phyloP scores from a whole-genome alignment of 192 early-diverging fungal species.

The Coemansia sp. region DNA sequence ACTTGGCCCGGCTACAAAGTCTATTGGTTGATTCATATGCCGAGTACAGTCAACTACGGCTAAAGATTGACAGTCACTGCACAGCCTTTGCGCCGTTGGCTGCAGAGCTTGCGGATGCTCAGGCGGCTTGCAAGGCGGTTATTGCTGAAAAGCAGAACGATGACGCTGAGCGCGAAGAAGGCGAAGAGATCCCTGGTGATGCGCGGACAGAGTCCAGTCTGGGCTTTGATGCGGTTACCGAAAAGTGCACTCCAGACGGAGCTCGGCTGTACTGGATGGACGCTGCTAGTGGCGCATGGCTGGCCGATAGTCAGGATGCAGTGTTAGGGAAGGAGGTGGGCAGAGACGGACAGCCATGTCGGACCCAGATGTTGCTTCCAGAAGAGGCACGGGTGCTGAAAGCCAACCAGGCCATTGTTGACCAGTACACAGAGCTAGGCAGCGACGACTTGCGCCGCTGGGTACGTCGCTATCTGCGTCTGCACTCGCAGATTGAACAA shows the following conservation, averaged over 20 bases:
- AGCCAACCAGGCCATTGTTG: constrained; percentile 18
- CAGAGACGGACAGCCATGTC: constrained; percentile 22
- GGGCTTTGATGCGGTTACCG: constrained; percentile 9
- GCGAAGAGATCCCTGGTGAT: constrained; percentile 39
- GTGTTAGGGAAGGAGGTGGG: constrained; percentile 7
- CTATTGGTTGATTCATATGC: constrained; percentile 19
- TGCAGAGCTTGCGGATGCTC: constrained; percentile 23
- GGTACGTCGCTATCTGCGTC: constrained; percentile 30
- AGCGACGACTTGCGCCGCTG: constrained; percentile 27
- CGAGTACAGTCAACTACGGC: constrained; percentile 44
- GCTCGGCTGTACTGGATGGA: constrained; percentile 34
- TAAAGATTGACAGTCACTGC: constrained; percentile 28
- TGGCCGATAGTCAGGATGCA: constrained; percentile 39
- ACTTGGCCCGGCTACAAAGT: constrained; percentile 18
- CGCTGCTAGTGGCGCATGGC: constrained; percentile 19
- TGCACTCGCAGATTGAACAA: constrained; percentile 21
- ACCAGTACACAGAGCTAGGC: constrained; percentile 28
- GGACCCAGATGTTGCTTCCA: constrained; percentile 30
- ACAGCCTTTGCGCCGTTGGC: constrained; percentile 22
- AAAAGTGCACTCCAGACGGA: constrained; percentile 30
- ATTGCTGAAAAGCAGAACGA: neutral
- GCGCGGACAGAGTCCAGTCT: constrained; percentile 12
- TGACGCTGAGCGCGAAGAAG: constrained; percentile 42
- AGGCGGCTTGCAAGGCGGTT: neutral
- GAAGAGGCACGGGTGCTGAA: constrained; percentile 35